Evolutionary conservation across 169 alveolate species (phyloP).

Genomic region (Plasmodium cynomolgi): DNA sequence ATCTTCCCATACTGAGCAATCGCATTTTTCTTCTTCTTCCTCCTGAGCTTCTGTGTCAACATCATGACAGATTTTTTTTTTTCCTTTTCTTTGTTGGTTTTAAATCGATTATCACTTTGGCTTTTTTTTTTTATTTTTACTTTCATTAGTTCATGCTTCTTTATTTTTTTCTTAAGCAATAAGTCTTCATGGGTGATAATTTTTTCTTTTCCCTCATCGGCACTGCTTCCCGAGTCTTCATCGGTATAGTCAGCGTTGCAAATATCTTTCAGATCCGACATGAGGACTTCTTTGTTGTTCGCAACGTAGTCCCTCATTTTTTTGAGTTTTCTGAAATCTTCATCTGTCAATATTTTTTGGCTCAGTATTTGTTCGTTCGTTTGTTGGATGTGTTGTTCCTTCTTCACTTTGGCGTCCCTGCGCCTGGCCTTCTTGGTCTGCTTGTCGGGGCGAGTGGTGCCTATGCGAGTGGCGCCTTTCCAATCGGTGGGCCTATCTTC

Average conservation of each 20-base stretch:
- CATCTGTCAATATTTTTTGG: conserved; percentile 43
- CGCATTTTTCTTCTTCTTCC: conserved; percentile 38
- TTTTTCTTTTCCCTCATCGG: conserved; percentile 25
- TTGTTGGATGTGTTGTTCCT: background rate
- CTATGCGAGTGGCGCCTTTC: background rate
- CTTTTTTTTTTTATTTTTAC: conserved; percentile 13
- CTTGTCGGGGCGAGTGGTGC: background rate
- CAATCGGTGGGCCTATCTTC: background rate
- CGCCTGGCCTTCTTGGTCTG: background rate
- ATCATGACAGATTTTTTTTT: conserved; percentile 59
- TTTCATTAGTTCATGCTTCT: conserved; percentile 25
- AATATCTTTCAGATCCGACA: conserved; percentile 33
- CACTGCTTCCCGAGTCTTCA: conserved; percentile 1
- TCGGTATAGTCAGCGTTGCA: conserved; percentile 28
- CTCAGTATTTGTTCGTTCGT: conserved; percentile 15
- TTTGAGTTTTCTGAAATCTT: conserved; percentile 44
- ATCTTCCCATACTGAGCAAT: conserved; percentile 39
- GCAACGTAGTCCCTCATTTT: conserved; percentile 32
- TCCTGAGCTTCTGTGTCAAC: conserved; percentile 40
- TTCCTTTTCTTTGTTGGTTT: conserved; percentile 58
- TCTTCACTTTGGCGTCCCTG: conserved; percentile 20
- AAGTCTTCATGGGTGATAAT: conserved; percentile 48
- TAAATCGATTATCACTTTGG: conserved; percentile 10
- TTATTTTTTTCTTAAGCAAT: conserved; percentile 24
- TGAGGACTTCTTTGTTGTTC: conserved; percentile 13